A percentile compares a stretch with the other conserved stretches of the same genome.
Conservation (phyloP, 352 stramenopile species). For the Phytophthora lateralis region DNA sequence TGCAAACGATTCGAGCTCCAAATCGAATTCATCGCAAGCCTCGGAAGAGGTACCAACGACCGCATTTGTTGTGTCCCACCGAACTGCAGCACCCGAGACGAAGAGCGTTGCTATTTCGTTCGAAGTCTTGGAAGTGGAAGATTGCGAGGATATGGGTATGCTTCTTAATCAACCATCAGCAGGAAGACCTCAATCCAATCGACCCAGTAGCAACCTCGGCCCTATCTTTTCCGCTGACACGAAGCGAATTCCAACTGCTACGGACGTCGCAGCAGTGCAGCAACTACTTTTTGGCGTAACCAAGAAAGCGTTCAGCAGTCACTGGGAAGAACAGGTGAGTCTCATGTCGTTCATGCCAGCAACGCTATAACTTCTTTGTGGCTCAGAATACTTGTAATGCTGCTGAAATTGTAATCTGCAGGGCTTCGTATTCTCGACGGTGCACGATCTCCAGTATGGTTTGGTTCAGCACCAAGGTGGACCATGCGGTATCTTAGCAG, state of each 20-base stretch:
- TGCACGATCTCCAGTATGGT: slow-evolving; percentile 77
- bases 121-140: slow-evolving; percentile 50
- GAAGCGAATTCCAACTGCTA: slow-evolving; percentile 33
- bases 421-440: slow-evolving; percentile 73
- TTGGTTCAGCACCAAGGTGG: slow-evolving; percentile 94
- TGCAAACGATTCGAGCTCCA: slow-evolving; percentile 2
- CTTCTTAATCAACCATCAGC: slow-evolving; percentile 18
- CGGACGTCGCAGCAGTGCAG: slow-evolving; percentile 56
- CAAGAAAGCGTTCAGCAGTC: slow-evolving; percentile 64
- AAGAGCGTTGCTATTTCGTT: slow-evolving; percentile 3
- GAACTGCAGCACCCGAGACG: neutral
- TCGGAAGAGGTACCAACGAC: neutral
- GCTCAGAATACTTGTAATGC: slow-evolving; percentile 7
- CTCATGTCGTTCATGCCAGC: slow-evolving; percentile 4
- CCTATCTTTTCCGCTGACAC: slow-evolving; percentile 3
- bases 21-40: slow-evolving; percentile 4
- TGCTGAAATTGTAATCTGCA: slow-evolving; percentile 29
- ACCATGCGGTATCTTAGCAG: slow-evolving; percentile 94
- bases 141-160: slow-evolving; percentile 54
- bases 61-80: slow-evolving; percentile 22
- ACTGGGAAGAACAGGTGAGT: slow-evolving; percentile 73
- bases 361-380: neutral
- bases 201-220: neutral
- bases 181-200: slow-evolving; percentile 4
- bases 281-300: slow-evolving; percentile 59